Base-by-base conservation (phyloP, 768 basidiomycete species). In the Rhodosporidiobolus odoratus region DNA sequence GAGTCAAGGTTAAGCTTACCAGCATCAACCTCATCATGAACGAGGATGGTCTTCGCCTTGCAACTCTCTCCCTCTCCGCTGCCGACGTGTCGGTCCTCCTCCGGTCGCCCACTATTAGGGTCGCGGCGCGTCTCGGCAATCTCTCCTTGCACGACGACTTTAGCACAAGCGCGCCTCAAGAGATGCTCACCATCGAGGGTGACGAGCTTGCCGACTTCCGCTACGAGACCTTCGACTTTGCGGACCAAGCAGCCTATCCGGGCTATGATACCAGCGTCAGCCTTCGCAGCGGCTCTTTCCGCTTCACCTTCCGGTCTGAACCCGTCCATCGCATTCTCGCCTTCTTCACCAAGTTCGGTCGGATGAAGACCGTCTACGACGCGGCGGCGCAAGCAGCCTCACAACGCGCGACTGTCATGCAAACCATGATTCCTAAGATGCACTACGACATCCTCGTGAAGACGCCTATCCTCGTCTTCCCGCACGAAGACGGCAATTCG, bases 351-450 rank as follows among this genome's bases (percentile, higher is more conserved):
- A 90, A 92, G 78, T 86, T 99, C 45, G 90, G 92, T 8, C 88
- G 87, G 72, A 86, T 99, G 75, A 98, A 98, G 81, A 89, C 89
- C 3, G 79, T 98, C 17, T 98, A 98, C 74, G 95, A 99, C 80
- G 87, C 93, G 27, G 93, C 95, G 17, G 90, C 91, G 3, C 87
- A 91, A 78, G 95, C 86, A 30, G 96, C 96, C 47, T 92, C 91
- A 34, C 91, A 97, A 78, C 84, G 85, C 58, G 96, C 93, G 8
- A 87, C 91, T n/a, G 91, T 90, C 79, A 89, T 94, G n/a, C 88
- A 90, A 75, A 66, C 68, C 25, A 61, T 71, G 63, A 80, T 80
- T 27, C 80, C 79, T 2, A 86, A 87, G 61, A 93, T 98, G 90
- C 86, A 91, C 79, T 97, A 93, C 80, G 86, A 92, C 67, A 79